Base-by-base conservation (phyloP, 768 basidiomycete species). In the Naganishia friedmannii region DNA sequence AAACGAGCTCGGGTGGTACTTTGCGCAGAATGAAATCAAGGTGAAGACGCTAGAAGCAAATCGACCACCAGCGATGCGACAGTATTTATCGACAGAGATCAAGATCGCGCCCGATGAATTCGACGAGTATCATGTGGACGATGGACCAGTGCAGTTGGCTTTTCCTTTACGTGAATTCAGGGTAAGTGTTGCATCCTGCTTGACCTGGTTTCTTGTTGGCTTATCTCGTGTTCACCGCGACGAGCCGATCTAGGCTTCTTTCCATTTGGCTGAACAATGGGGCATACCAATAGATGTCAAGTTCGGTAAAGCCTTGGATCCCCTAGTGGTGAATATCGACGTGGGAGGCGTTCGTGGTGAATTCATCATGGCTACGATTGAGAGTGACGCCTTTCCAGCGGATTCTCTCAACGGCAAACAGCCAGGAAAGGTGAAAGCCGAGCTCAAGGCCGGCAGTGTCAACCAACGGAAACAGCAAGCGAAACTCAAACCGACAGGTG, bases 101-200 rank as follows among this genome's bases (percentile, higher is more conserved):
- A 76, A 73, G 37, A 74, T 81, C 17, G 73, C 74, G 54, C 56
- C 68, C 26, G 71, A 68, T 19, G 78, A 79, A 45, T 81, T 81
- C 60, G 76, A 77, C 31, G 74, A 78, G 23, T 81, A 81, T 66
- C 70, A 69, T 65, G 68, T 78, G 2, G 60, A 45, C 32, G 68
- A 72, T 10, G 72, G 71, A 21, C 56, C 76, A 26, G 72, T 81
- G 8, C 75, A 76, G 48, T 60, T 81, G 66, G 78, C 77, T 4
- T 70, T 81, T 65, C 80, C 80, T 13, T 76, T 81, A 76, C 76
- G 71, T 53, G 80, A 81, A 68, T 81, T 81, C 66, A 73, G 77
- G 57, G 80, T 81, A 70, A 73, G 79, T 72, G 8, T 28, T 53
- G 51, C 19, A 29, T 72, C 19, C 9, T 32, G 17, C 5, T 19